Conservation (phyloP, 345 rosid genomes). For the Carallia pectinifolia region DNA sequence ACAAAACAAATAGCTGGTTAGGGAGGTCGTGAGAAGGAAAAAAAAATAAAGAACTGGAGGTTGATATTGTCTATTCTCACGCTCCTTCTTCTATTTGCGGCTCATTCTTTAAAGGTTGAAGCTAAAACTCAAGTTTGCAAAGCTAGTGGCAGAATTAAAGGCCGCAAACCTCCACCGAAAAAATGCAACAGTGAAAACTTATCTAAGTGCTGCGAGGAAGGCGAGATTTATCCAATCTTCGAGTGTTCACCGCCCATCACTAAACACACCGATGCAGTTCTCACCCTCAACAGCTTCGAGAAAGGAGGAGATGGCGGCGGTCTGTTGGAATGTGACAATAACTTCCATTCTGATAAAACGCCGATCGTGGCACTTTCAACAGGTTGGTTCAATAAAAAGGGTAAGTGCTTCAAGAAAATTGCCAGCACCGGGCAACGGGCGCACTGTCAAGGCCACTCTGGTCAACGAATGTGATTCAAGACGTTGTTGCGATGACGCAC, state of each 20-base stretch:
- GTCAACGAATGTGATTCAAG: constrained; percentile 39
- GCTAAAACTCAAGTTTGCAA: constrained; percentile 22
- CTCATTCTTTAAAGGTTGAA: neutral
- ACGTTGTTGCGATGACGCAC: constrained; percentile 22
- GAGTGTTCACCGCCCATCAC: constrained; percentile 19
- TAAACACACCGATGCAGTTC: constrained; percentile 20
- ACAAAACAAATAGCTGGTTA: neutral
- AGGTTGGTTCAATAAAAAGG: constrained; percentile 21
- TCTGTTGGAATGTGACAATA: constrained; percentile 23
- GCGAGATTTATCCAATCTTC: constrained; percentile 26
- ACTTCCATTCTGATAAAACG: constrained; percentile 12
- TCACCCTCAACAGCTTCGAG: constrained; percentile 30
- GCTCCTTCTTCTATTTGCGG: neutral
- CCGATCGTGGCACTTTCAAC: constrained; percentile 31
- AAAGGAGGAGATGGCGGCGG: constrained; percentile 24
- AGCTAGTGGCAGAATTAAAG: constrained; percentile 30
- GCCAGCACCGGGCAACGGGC: constrained; percentile 31
- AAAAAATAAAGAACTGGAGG: neutral
- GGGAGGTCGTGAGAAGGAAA: neutral
- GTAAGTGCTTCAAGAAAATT: constrained; percentile 22
- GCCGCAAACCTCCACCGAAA: constrained; percentile 30
- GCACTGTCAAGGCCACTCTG: neutral
- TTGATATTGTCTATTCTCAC: neutral
- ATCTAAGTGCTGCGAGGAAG: constrained; percentile 30
- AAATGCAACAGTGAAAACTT: constrained; percentile 32